phyloP scores from a whole-genome alignment of 164 flowering plant species.

The Tetrastigma voinierianum region DNA sequence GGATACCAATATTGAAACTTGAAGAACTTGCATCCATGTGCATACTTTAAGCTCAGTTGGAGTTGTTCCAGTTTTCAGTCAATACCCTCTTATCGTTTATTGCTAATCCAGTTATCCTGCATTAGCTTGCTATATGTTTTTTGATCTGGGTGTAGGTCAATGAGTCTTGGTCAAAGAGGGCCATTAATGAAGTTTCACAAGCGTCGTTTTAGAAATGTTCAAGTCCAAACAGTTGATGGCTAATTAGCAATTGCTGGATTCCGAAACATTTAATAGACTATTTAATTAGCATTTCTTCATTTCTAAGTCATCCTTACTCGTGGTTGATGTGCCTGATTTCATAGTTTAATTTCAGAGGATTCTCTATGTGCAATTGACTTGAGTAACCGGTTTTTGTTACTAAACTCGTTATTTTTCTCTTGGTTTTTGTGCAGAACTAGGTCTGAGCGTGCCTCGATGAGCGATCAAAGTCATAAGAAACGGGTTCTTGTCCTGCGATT shows the following conservation, averaged over 20 bases:
- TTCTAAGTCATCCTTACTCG: not conserved
- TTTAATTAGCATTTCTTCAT: not conserved
- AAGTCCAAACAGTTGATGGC: no score
- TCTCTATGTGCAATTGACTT: not conserved
- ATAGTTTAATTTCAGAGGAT: not conserved
- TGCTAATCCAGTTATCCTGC: not conserved
- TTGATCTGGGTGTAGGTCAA: not conserved
- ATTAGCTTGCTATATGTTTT: not conserved
- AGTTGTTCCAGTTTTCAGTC: not conserved
- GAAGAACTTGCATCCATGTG: slow-evolving; percentile 4
- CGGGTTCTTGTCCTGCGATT: not conserved
- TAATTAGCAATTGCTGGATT: not conserved
- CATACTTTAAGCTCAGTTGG: slow-evolving; percentile 5
- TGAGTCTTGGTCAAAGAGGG: slow-evolving; percentile 1
- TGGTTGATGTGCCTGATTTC: not conserved
- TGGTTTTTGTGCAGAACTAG: slow-evolving; percentile 34
- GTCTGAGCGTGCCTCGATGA: slow-evolving; percentile 62
- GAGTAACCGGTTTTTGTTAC: not conserved
- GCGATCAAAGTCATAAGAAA: slow-evolving; percentile 8
- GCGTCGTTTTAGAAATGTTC: not conserved
- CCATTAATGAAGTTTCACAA: not conserved
- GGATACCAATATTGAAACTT: not conserved
- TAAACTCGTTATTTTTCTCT: not conserved
- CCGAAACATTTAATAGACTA: not conserved
- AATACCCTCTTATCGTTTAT: not conserved